These are phyloP conservation scores for Cenchrus americanus DNA, from an alignment of 176 grass and related monocot species.

Conservation along the genomic window DNA sequence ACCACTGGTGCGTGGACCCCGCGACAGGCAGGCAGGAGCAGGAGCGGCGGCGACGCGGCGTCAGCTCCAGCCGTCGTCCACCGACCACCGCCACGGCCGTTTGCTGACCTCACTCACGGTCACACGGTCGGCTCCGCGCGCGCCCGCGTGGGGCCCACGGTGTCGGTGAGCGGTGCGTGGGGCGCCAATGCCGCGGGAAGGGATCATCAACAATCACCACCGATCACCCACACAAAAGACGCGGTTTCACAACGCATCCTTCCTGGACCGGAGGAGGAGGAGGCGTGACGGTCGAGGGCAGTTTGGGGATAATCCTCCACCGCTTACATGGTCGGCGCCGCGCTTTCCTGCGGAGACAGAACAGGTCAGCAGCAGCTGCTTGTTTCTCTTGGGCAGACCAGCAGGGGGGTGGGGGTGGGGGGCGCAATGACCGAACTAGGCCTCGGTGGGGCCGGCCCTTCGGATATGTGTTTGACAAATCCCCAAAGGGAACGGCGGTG, in stretches of 20 bases:
- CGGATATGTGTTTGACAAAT: not conserved
- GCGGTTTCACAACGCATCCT: slow-evolving; percentile 32
- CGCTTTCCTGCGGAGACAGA: not conserved
- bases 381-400: no score
- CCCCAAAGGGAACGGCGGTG: not conserved
- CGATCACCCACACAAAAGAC: not conserved
- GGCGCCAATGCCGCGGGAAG: not conserved
- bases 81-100: slow-evolving; percentile 22
- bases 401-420: no score
- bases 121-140: no score
- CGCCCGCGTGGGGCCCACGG: slow-evolving; percentile 10
- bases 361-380: no score
- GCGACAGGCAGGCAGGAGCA: no score
- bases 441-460: not conserved
- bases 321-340: not conserved
- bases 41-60: not conserved
- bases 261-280: no score
- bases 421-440: not conserved
- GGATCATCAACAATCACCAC: no score
- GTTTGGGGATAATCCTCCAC: not conserved
- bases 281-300: not conserved
- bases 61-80: not conserved
- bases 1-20: no score
- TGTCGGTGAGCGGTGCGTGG: slow-evolving; percentile 45
- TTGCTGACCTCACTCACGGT: not conserved